Conservation (phyloP, 306 rosid genomes). For the Gleditsia sinensis region DNA sequence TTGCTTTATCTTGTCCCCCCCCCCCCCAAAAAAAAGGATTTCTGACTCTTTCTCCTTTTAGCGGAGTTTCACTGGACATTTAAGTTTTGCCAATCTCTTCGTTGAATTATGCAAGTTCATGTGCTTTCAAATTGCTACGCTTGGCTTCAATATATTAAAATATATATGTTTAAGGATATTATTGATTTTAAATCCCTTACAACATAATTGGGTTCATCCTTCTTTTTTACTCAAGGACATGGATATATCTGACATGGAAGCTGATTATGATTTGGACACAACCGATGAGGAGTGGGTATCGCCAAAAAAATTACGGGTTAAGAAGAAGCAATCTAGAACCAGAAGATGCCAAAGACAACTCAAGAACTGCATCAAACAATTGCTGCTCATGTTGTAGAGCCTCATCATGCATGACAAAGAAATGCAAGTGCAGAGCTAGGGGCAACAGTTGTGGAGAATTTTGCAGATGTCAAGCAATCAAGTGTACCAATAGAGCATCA, state of each 20-base stretch:
- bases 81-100: background rate
- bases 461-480: constrained; percentile 67
- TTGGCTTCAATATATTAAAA: background rate
- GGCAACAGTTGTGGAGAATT: constrained; percentile 65
- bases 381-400: constrained; percentile 81
- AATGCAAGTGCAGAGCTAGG: constrained; percentile 65
- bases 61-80: background rate
- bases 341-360: constrained; percentile 41
- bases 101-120: constrained; percentile 8
- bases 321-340: constrained; percentile 55
- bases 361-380: constrained; percentile 32
- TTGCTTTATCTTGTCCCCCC: background rate
- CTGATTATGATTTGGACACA: constrained; percentile 46
- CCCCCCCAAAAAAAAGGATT: no score
- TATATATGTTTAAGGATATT: background rate
- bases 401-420: constrained; percentile 79
- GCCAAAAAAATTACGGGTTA: constrained; percentile 36
- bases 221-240: constrained; percentile 70
- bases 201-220: constrained; percentile 40
- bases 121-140: background rate
- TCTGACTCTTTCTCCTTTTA: background rate
- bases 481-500: constrained; percentile 69
- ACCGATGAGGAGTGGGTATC: constrained; percentile 59
- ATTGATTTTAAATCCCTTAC: background rate
- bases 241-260: constrained; percentile 66